These are phyloP conservation scores for Lippia alba DNA, from an alignment of 305 asterid genomes.

Conservation along the genomic window DNA sequence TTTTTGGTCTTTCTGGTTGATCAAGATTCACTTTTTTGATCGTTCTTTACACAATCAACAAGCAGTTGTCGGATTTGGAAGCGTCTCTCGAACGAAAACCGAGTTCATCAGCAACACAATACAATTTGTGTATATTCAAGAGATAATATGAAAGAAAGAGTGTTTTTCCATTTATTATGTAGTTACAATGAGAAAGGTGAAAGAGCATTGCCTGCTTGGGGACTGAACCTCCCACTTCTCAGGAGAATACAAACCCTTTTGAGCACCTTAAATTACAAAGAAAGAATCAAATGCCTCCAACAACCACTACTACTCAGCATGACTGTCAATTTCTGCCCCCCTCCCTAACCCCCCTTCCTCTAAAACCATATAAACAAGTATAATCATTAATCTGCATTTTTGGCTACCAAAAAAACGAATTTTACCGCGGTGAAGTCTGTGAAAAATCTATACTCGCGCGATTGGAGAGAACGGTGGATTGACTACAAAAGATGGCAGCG, in stretches of 20 bases:
- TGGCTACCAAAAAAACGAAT: not conserved
- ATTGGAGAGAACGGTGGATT: constrained; percentile 95
- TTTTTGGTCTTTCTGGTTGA: no score
- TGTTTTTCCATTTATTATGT: constrained; percentile 32
- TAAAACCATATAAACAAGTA: constrained; percentile 64
- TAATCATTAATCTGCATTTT: constrained; percentile 22
- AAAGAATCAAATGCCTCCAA: constrained; percentile 37
- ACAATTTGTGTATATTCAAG: not conserved
- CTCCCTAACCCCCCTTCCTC: constrained; percentile 41
- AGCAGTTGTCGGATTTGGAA: no score
- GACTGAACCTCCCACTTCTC: constrained; percentile 19
- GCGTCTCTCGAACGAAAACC: not conserved
- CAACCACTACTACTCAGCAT: constrained; percentile 29
- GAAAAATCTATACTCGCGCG: constrained; percentile 57
- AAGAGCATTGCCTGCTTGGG: constrained; percentile 10
- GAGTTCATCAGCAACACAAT: not conserved
- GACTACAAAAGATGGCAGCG: constrained; percentile 63
- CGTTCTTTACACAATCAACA: no score
- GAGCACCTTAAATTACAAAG: constrained; percentile 30
- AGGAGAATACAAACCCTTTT: constrained; percentile 18
- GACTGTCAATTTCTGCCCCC: constrained; percentile 35
- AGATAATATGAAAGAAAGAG: not conserved
- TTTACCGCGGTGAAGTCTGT: not conserved
- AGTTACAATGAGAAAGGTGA: constrained; percentile 37
- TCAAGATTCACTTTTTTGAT: no score